Base-by-base conservation (phyloP, 164 flowering plant species). In the Sedum album region DNA sequence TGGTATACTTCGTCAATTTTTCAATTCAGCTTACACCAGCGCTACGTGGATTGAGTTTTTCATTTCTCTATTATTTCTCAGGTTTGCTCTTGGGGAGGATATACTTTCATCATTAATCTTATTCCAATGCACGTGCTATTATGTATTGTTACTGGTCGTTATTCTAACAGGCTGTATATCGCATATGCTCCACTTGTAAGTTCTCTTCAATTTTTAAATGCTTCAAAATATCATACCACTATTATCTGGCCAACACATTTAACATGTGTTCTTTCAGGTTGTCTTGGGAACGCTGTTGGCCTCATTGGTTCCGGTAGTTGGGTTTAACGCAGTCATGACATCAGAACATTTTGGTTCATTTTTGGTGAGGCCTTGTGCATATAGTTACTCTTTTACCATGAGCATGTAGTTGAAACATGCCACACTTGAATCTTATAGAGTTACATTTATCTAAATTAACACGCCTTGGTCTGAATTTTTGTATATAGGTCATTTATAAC, bases 31-130 rank as follows among this genome's bases (percentile, higher is more conserved):
- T 18, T 25, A 18, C 62, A 30, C 66, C 0, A 67, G 20, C 21
- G 0, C 49, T 17, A 20, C 57, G 51, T 15, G 68, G 39, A 66
- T 55, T 68, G 74, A 60, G n/a, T n/a, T 46, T 64, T 61, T 30
- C 64, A 35, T 31, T 41, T 36, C 65, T 44, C 11, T 70, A 74
- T 68, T 36, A 2, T 71, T 53, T 63, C 78, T 67, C 77, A 95
- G 97, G 99, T 95, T 71, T 91, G 99, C 82, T 95, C 99, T 33
- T 95, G 99, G 99, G 99, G 99, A 81, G 99, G 99, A n/a, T 95
- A 95, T 78, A 95, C 99, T 64, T 95, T 95, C 70, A 92, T 95
- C 66, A 92, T 95, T 68, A 95, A 95, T 68, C 97, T 95, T 60
- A 95, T 95, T 76, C 99, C 99, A 21, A 95, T 95, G 99, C 99